Percentiles rank a stretch among this genome's conserved stretches.
Conservation (phyloP, 306 rosid species). For the Trifolium fragiferum region DNA sequence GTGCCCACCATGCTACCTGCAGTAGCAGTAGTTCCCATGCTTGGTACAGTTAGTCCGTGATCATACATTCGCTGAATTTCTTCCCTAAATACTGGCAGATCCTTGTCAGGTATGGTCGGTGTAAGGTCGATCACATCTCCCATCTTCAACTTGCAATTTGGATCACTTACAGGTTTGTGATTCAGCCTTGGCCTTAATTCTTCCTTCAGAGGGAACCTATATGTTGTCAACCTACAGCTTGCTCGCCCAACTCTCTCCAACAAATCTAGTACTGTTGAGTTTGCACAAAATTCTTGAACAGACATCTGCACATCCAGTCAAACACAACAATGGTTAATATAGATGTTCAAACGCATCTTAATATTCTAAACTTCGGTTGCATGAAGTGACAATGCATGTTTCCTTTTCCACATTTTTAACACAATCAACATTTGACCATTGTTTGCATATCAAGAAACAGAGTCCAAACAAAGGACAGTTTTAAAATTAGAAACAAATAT, state of each 20-base stretch:
- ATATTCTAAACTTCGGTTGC: not conserved
- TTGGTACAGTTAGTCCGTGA: slow-evolving; percentile 63
- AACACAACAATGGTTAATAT: not conserved
- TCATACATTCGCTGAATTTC: slow-evolving; percentile 95
- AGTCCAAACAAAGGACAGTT: not conserved
- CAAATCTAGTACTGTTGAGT: slow-evolving; percentile 72
- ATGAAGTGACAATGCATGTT: slow-evolving; percentile 19
- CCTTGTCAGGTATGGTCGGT: slow-evolving; percentile 77
- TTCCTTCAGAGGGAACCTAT: slow-evolving; percentile 85
- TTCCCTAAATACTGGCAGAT: slow-evolving; percentile 83
- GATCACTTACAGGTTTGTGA: slow-evolving; percentile 69
- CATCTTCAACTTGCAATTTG: slow-evolving; percentile 83
- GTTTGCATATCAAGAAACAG: not conserved
- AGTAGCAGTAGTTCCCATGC: slow-evolving; percentile 47
- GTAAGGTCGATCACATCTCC: slow-evolving; percentile 93
- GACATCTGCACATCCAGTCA: slow-evolving; percentile 75
- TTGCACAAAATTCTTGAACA: slow-evolving; percentile 86
- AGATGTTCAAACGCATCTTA: not conserved
- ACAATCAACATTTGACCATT: not conserved
- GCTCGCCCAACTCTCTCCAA: slow-evolving; percentile 74
- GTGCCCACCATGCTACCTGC: slow-evolving; percentile 64
- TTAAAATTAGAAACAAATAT: not conserved
- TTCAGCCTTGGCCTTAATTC: slow-evolving; percentile 93
- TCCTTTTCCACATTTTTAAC: not conserved
- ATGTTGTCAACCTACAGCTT: slow-evolving; percentile 68